Base-by-base conservation (phyloP, 2,329 filamentous ascomycete genomes). In the Hymenoscyphus occultus region DNA sequence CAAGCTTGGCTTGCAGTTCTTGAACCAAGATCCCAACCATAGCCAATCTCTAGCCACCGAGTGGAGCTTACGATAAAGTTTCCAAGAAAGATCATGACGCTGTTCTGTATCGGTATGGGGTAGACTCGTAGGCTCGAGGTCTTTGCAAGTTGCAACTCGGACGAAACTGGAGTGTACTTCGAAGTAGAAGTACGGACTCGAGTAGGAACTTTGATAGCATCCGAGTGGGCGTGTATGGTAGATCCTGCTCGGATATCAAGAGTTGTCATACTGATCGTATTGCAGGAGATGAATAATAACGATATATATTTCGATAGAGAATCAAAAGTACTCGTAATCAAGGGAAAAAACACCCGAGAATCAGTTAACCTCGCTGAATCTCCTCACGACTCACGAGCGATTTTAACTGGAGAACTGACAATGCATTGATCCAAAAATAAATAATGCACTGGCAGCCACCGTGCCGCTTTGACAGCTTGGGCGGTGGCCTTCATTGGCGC, bases 371-470 rank as follows among this genome's bases (percentile, higher is more conserved):
- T 35, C 35, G 35, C 35, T 35, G 35, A 35, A 35, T 35, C 35
- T 10, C 35, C 35, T 35, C 3, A 22, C 22, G 22, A 35, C 7
- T 35, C 32, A 35, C 35, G 6, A 35, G 9, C 9, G 35, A 35
- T 35, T 35, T 7, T 35, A 35, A 35, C 35, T 35, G 35, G 35
- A 35, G 35, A 35, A 35, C 35, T 35, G 35, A 35, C 35, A 4
- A 51, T 51, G n/a, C 45, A 51, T 51, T 51, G 45, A 51, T 51
- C 45, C 45, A 51, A 51, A 51, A 51, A 51, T 51, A 51, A 51
- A 51, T 28, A n/a, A 10, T 35, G 19, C 5, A 51, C 19, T 12
- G 10, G n/a, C 7, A 4, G 22, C 19, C 2, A n/a, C 19, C 45
- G n/a, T 51, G 45, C 45, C 19, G 45, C 45, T 51, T 51, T 51